These are phyloP conservation scores for Ceratobasidium theobromae DNA, from an alignment of 1,284 basidiomycete genomes.

Conservation along the genomic window DNA sequence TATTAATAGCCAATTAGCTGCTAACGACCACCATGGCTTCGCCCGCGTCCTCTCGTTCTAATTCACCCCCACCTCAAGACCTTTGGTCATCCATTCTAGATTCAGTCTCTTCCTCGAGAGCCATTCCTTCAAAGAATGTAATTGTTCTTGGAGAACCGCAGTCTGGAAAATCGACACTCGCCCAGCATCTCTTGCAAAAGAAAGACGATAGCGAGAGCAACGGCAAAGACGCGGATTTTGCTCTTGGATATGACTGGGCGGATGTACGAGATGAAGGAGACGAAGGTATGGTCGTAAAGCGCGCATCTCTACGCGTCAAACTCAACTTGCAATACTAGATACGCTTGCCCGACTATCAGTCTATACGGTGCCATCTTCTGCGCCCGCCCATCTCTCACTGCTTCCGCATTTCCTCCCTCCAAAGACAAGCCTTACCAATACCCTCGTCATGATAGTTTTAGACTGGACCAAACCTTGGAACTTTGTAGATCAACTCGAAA, in stretches of 20 bases:
- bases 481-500: conserved; percentile 83
- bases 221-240: conserved; percentile 63
- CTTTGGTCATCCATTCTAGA: conserved; percentile 91
- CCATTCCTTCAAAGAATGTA: conserved; percentile 83
- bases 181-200: conserved; percentile 69
- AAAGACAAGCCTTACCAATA: conserved; percentile 67
- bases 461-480: conserved; percentile 96
- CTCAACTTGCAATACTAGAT: conserved; percentile 51
- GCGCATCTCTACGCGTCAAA: conserved; percentile 36
- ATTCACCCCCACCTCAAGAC: conserved; percentile 65
- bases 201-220: conserved; percentile 49
- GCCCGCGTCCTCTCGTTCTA: conserved; percentile 19
- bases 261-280: conserved; percentile 84
- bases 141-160: conserved; percentile 75
- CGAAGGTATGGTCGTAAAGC: conserved; percentile 60
- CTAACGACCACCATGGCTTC: conserved; percentile 29
- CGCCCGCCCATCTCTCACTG: conserved; percentile 70
- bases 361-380: conserved; percentile 83
- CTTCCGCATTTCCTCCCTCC: conserved; percentile 83
- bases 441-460: conserved; percentile 82
- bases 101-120: conserved; percentile 80
- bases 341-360: conserved; percentile 83
- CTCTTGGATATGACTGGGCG: conserved; percentile 84
- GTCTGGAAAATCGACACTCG: conserved; percentile 74
- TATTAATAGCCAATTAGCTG: background rate